Evolutionary conservation across 257 asterid species (phyloP).

Genomic region (Ocimum tenuiflorum): DNA sequence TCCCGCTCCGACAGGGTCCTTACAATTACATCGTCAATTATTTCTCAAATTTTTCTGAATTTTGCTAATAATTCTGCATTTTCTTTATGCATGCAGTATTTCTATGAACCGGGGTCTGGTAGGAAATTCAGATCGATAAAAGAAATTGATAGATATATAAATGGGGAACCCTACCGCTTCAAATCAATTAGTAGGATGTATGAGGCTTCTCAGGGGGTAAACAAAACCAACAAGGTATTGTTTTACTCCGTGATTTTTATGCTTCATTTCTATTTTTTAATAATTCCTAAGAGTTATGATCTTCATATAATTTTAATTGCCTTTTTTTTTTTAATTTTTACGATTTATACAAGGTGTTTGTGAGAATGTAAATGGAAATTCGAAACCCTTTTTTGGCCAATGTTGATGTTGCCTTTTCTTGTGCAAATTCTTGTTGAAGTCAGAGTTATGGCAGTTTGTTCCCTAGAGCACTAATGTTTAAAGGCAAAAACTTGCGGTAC

Average conservation of each 20-base stretch:
- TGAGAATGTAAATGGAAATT: neutral
- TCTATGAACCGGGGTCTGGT: slow-evolving; percentile 69
- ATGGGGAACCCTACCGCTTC: slow-evolving; percentile 27
- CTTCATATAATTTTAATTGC: neutral
- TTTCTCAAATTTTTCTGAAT: neutral
- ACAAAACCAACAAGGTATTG: neutral
- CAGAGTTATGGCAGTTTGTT: neutral
- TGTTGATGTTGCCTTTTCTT: neutral
- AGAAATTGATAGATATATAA: slow-evolving; percentile 46
- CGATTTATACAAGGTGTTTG: neutral
- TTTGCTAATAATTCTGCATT: neutral
- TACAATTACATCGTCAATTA: neutral
- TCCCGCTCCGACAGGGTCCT: slow-evolving; percentile 54
- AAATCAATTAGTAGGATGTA: neutral
- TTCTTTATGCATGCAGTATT: slow-evolving; percentile 48
- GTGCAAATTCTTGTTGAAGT: neutral
- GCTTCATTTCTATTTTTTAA: neutral
- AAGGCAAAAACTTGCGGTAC: too few species aligned
- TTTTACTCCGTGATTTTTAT: neutral
- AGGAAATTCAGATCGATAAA: slow-evolving; percentile 52
- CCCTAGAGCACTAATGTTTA: neutral
- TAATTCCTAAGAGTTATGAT: neutral
- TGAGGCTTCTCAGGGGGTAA: neutral
- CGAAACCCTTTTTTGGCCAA: neutral
- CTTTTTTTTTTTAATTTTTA: neutral